Conservation (phyloP, 768 basidiomycete genomes). For the Galerina marginata region DNA sequence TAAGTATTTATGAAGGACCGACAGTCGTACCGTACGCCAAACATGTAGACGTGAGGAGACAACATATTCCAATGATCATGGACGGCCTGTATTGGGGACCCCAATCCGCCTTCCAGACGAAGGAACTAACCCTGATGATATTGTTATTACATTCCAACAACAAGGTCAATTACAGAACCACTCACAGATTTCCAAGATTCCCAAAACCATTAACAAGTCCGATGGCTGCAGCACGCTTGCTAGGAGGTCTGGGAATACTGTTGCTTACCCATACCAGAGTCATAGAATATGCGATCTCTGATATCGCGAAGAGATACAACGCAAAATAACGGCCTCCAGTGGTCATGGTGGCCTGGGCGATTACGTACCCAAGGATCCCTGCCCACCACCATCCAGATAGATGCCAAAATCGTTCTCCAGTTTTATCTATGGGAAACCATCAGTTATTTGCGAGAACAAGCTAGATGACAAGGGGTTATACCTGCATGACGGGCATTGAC, state of each 20-base stretch:
- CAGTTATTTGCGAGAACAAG: background rate
- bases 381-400: slow-evolving; percentile 60
- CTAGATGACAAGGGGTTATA: slow-evolving; percentile 2
- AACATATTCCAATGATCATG: slow-evolving; percentile 8
- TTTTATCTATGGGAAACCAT: slow-evolving; percentile 41
- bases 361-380: slow-evolving; percentile 63
- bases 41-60: background rate
- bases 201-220: slow-evolving; percentile 12
- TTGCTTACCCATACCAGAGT: slow-evolving; percentile 68
- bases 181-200: slow-evolving; percentile 13
- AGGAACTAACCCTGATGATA: slow-evolving; percentile 3
- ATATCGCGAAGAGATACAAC: slow-evolving; percentile 65
- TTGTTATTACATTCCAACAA: background rate
- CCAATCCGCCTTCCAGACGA: slow-evolving; percentile 12
- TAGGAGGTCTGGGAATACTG: slow-evolving; percentile 60
- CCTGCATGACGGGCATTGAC: slow-evolving; percentile 60
- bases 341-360: slow-evolving; percentile 58
- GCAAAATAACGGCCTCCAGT: slow-evolving; percentile 61
- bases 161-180: background rate
- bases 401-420: slow-evolving; percentile 71
- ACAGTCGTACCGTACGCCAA: slow-evolving; percentile 1
- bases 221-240: slow-evolving; percentile 8
- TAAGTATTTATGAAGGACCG: background rate
- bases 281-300: slow-evolving; percentile 46
- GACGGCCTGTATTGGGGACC: slow-evolving; percentile 6